Conservation (phyloP, 2,329 filamentous ascomycete genomes). For the Fusarium sp. region DNA sequence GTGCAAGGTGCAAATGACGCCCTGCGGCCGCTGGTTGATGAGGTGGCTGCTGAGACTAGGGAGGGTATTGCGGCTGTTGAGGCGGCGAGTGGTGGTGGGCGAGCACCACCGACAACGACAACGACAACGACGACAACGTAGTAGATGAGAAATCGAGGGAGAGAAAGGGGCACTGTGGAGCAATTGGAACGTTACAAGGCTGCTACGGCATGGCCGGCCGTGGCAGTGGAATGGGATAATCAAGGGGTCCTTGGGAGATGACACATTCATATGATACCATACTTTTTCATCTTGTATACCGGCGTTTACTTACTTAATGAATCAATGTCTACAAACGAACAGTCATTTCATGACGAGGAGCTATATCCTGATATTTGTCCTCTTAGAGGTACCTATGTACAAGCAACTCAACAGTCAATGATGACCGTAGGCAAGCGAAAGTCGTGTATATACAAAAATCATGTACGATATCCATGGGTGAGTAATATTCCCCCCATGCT, state of each 20-base stretch:
- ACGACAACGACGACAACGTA: not conserved
- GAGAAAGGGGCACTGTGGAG: not conserved
- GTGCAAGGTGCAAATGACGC: conserved; percentile 64
- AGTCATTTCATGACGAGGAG: not conserved
- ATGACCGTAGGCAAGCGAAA: conserved; percentile 10
- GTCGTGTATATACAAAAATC: conserved; percentile 22
- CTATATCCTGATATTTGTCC: not conserved
- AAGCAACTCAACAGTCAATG: conserved; percentile 1
- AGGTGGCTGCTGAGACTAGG: conserved; percentile 63
- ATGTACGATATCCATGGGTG: not conserved
- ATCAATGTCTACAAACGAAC: not conserved
- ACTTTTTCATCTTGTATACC: conserved; percentile 22
- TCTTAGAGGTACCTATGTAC: conserved; percentile 18
- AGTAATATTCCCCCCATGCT: not conserved
- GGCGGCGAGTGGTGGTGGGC: conserved; percentile 12
- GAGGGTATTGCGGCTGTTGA: conserved; percentile 42
- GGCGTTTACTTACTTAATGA: conserved; percentile 16
- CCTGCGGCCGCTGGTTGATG: conserved; percentile 59
- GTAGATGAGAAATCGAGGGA: not conserved
- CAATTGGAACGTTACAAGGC: not conserved
- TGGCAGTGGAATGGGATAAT: not conserved
- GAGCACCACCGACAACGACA: not conserved
- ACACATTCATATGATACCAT: conserved; percentile 27
- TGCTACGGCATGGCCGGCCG: not conserved
- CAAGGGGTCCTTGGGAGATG: conserved; percentile 4